A percentile compares a stretch with the other conserved stretches of the same genome.
Conservation (phyloP, 1,284 basidiomycete species). For the Ceratobasidium sp. region DNA sequence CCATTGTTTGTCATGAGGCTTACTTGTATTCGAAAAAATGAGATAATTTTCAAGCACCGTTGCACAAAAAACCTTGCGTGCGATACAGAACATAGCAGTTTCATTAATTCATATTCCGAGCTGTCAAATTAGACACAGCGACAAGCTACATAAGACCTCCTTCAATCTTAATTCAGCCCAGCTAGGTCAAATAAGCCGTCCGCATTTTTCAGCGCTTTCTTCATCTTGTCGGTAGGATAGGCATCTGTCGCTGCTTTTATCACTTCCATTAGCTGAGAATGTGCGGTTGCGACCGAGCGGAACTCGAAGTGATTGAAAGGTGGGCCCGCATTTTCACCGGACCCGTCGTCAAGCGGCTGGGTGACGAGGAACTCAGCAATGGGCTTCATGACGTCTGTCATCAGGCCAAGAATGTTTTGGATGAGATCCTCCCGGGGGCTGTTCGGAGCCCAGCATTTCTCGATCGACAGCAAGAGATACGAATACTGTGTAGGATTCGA, state of each 20-base stretch:
- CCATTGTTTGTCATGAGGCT: too few species aligned
- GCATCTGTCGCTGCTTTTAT: neutral
- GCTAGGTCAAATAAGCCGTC: neutral
- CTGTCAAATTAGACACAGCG: too few species aligned
- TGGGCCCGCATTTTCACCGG: neutral
- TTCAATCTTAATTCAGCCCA: neutral
- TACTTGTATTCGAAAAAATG: too few species aligned
- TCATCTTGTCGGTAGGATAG: neutral
- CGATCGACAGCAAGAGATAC: constrained; percentile 31
- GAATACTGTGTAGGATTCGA: constrained; percentile 21
- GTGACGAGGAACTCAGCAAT: constrained; percentile 30
- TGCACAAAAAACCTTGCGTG: too few species aligned
- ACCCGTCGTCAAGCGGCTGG: neutral
- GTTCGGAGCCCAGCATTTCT: constrained; percentile 12
- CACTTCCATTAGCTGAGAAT: neutral
- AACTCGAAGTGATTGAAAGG: constrained; percentile 10
- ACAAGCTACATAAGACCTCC: too few species aligned
- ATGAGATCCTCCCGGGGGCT: neutral
- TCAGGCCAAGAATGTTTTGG: constrained; percentile 11
- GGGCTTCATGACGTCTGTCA: constrained; percentile 10
- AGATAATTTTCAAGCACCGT: too few species aligned
- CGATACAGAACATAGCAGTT: too few species aligned
- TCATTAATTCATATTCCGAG: too few species aligned
- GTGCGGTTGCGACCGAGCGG: neutral
- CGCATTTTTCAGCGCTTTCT: neutral